Evolutionary conservation across 2,329 filamentous ascomycete species (phyloP), one percentile per base, ranked within the genome.

Genomic region (Conoideocrella luteorostrata): DNA sequence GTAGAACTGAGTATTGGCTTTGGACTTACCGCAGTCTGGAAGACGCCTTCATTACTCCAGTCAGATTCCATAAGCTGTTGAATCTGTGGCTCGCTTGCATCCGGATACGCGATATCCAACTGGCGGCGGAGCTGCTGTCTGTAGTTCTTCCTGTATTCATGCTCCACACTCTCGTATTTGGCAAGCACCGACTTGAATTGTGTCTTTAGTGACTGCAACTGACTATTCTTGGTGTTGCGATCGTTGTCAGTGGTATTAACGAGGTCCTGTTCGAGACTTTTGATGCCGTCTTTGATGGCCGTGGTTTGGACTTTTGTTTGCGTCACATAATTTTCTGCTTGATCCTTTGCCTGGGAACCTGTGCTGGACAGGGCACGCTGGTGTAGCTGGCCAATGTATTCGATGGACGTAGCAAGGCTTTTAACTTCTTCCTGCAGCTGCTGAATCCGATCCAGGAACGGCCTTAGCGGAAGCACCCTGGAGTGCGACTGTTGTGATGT

Each of bases 21-120:
- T n/a, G n/a, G n/a, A n/a, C 80, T 64, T 75, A 91, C 86, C 47
- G 86, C 86, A 45, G 81, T 84, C 65, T 89, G 84, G 69, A 91
- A 93, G 44, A 93, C 82, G 56, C 85, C 84, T 67, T 90, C 83
- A 47, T 86, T 78, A 43, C 82, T 80, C 82, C 85, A 86, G 60
- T 89, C 82, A 43, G 79, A 71, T 53, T 86, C 73, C 20, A 80
- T 70, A 4, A 85, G 85, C 60, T 86, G 70, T 39, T 74, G 69
- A 3, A 90, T 81, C 64, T 91, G 84, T 2, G 75, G 69, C 47
- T 89, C 84, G 39, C 76, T 77, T n/a, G 86, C 87, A 35, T 88
- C 82, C 41, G 86, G 86, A 61, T 89, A 88, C 52, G 88, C 85
- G 58, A 91, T 89, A 45, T 80, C 75, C 65, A 87, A 90, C 65